phyloP scores from a whole-genome alignment of 805 yeast genomes.

The Saccharomycopsis selenospora region DNA sequence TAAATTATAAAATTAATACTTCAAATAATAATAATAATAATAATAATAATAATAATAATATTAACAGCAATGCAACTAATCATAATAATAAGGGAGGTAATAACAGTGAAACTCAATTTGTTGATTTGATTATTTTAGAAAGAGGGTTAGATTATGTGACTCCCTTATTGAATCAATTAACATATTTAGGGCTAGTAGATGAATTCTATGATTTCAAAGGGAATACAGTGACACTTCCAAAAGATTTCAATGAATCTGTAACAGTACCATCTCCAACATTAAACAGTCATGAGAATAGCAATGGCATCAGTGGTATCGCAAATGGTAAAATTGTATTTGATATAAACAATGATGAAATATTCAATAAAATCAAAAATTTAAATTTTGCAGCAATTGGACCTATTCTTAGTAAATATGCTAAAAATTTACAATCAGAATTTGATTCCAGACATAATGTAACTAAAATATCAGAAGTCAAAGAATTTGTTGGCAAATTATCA shows the following conservation, averaged over 20 bases:
- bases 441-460: conserved; percentile 51
- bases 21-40: not conserved
- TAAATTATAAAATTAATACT: conserved; percentile 3
- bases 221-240: conserved; percentile 29
- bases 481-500: conserved; percentile 64
- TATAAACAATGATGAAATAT: conserved; percentile 39
- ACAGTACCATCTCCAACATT: conserved; percentile 15
- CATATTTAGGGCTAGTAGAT: conserved; percentile 75
- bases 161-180: conserved; percentile 66
- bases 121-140: conserved; percentile 70
- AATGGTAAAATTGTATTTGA: conserved; percentile 10
- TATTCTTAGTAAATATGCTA: conserved; percentile 62
- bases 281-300: conserved; percentile 26
- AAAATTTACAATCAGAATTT: conserved; percentile 58
- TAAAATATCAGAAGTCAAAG: conserved; percentile 57
- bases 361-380: conserved; percentile 46
- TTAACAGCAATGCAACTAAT: not conserved
- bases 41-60: not conserved
- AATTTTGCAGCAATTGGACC: conserved; percentile 80
- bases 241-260: conserved; percentile 13
- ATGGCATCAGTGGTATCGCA: not conserved
- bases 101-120: conserved; percentile 40
- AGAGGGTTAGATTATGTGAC: conserved; percentile 69
- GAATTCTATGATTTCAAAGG: conserved; percentile 52
- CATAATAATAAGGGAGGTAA: conserved; percentile 29